Conservation (phyloP, 192 early-diverging fungal species). For the Linnemannia zychae region DNA sequence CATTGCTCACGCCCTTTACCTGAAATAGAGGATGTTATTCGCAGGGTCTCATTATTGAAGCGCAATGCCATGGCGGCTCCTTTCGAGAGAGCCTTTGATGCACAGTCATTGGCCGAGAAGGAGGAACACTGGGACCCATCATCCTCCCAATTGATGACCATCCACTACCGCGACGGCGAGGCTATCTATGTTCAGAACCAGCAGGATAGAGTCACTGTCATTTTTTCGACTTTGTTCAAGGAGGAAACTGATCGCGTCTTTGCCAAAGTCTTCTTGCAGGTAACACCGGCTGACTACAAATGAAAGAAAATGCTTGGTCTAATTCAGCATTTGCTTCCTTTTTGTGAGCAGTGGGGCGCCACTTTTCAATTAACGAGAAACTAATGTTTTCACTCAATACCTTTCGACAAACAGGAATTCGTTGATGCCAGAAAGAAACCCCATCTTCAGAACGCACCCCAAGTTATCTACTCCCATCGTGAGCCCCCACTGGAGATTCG, state of each 20-base stretch:
- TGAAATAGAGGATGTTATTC: slow-evolving; percentile 74
- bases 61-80: slow-evolving; percentile 95
- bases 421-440: slow-evolving; percentile 96
- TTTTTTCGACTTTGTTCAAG: slow-evolving; percentile 96
- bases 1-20: background rate
- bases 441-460: slow-evolving; percentile 93
- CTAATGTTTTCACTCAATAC: background rate
- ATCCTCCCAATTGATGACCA: slow-evolving; percentile 84
- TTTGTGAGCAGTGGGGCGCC: too few species aligned
- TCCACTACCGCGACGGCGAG: slow-evolving; percentile 95
- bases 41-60: slow-evolving; percentile 90
- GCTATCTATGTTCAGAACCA: slow-evolving; percentile 93
- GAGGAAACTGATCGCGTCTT: slow-evolving; percentile 97
- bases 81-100: slow-evolving; percentile 90
- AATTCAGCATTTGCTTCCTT: too few species aligned
- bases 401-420: slow-evolving; percentile 83
- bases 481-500: slow-evolving; percentile 97
- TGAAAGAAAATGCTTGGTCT: background rate
- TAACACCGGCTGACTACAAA: slow-evolving; percentile 27
- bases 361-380: background rate
- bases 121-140: slow-evolving; percentile 76
- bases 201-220: slow-evolving; percentile 96
- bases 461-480: slow-evolving; percentile 91
- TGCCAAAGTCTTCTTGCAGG: slow-evolving; percentile 97
- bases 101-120: slow-evolving; percentile 82